Evolutionary conservation across 805 yeast species (phyloP).

Genomic region (Clavispora fructus): DNA sequence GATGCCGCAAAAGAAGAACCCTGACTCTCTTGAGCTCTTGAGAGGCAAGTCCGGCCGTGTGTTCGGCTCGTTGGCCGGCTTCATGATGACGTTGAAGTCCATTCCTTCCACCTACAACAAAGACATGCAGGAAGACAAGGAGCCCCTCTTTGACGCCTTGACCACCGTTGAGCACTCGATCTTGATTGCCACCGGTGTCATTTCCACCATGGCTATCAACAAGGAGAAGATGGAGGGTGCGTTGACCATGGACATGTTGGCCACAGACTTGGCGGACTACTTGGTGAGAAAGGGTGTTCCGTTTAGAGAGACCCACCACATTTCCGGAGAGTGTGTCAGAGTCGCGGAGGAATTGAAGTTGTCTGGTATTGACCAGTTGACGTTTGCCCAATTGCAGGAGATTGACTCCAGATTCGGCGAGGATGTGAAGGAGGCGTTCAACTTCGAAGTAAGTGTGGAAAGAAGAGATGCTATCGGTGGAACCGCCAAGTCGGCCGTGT

Average conservation of each 20-base stretch:
- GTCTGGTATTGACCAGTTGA: constrained; percentile 80
- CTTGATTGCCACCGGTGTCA: constrained; percentile 91
- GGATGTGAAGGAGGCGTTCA: constrained; percentile 81
- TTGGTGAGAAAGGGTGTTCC: constrained; percentile 97
- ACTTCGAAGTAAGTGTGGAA: constrained; percentile 92
- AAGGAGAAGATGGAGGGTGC: constrained; percentile 77
- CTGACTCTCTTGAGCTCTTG: constrained; percentile 90
- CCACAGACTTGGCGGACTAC: constrained; percentile 97
- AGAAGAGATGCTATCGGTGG: constrained; percentile 97
- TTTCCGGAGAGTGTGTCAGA: constrained; percentile 96
- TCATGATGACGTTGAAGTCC: constrained; percentile 94
- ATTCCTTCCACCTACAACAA: constrained; percentile 97
- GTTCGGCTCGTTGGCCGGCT: constrained; percentile 91
- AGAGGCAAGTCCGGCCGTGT: constrained; percentile 98
- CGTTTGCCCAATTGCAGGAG: constrained; percentile 67
- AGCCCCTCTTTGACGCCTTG: constrained; percentile 91
- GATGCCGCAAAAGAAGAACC: constrained; percentile 99
- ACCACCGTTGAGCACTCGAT: constrained; percentile 91
- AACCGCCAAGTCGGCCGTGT: constrained; percentile 87
- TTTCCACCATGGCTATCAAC: constrained; percentile 76
- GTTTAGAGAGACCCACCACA: constrained; percentile 98
- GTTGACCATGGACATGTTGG: constrained; percentile 97
- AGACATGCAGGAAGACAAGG: constrained; percentile 99
- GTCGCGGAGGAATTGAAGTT: constrained; percentile 73
- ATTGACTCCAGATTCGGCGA: constrained; percentile 77